A percentile compares a stretch with the other conserved stretches of the same genome.
These are phyloP conservation scores for Diaporthe sp. DNA, from an alignment of 2,329 filamentous ascomycete genomes.

Conservation along the genomic window DNA sequence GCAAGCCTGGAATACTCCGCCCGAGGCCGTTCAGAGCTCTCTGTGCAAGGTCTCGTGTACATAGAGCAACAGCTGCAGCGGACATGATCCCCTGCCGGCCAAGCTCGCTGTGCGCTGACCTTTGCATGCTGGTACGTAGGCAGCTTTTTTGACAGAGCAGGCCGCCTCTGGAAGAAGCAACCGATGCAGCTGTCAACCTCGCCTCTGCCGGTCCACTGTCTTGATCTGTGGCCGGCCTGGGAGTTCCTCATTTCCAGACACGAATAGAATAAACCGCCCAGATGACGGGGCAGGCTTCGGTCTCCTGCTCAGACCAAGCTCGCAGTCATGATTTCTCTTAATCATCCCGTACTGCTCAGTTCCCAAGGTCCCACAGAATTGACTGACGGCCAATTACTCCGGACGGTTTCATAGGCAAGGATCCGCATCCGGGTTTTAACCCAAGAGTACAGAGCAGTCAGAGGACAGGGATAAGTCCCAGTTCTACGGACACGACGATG, in stretches of 20 bases:
- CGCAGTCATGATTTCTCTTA: constrained; percentile 5
- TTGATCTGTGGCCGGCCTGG: not conserved
- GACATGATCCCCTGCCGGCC: constrained; percentile 35
- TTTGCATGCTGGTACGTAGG: constrained; percentile 23
- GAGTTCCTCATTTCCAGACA: not conserved
- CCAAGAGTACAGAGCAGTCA: constrained; percentile 36
- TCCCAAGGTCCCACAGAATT: constrained; percentile 21
- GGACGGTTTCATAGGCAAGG: constrained; percentile 40
- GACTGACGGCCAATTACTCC: constrained; percentile 33
- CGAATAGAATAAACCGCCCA: not conserved
- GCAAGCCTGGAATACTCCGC: constrained; percentile 34
- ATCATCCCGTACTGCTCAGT: constrained; percentile 5
- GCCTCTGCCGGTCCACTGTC: not conserved
- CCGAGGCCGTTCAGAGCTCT: not conserved
- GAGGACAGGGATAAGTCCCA: constrained; percentile 37
- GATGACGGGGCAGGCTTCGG: not conserved
- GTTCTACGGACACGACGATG: constrained; percentile 32
- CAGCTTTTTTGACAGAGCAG: not conserved
- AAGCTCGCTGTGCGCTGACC: constrained; percentile 22
- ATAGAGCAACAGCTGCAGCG: constrained; percentile 25
- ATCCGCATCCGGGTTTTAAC: constrained; percentile 33
- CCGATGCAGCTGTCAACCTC: constrained; percentile 26
- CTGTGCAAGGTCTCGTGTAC: constrained; percentile 28
- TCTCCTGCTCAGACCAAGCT: not conserved
- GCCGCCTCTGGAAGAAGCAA: constrained; percentile 26